Evolutionary conservation across 2,329 filamentous ascomycete genomes (phyloP).

Genomic region (Colletotrichum chrysophilum): DNA sequence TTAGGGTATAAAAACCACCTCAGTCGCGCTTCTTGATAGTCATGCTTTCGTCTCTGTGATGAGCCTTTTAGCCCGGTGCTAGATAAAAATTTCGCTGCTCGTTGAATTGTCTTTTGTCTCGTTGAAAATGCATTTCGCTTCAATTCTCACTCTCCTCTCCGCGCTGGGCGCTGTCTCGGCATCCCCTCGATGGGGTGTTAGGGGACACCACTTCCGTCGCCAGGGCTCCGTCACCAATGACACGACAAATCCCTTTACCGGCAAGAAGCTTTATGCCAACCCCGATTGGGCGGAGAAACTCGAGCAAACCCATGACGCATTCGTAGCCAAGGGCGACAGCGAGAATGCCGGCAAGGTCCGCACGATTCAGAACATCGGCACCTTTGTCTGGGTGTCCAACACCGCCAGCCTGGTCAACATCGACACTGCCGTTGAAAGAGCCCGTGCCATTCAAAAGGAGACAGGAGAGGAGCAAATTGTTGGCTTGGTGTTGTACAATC

Average conservation of each 20-base stretch:
- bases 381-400: conserved; percentile 49
- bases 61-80: not conserved
- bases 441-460: conserved; percentile 37
- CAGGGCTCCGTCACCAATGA: not conserved
- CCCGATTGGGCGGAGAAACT: conserved; percentile 47
- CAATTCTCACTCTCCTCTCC: conserved; percentile 19
- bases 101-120: not conserved
- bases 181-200: not conserved
- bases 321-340: conserved; percentile 38
- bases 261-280: conserved; percentile 53
- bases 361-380: conserved; percentile 41
- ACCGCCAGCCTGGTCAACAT: conserved; percentile 40
- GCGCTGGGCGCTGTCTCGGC: conserved; percentile 17
- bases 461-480: conserved; percentile 44
- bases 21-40: not conserved
- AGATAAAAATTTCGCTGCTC: not conserved
- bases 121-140: conserved; percentile 14
- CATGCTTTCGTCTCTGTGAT: not conserved
- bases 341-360: conserved; percentile 41
- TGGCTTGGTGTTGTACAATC: conserved; percentile 49
- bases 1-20: not conserved
- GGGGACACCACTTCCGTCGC: conserved; percentile 3
- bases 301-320: conserved; percentile 39
- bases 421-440: conserved; percentile 41
- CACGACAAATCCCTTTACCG: conserved; percentile 47